phyloP scores from a whole-genome alignment of 2,329 filamentous ascomycete species.

The Teratosphaeria pseudoeucalypti region DNA sequence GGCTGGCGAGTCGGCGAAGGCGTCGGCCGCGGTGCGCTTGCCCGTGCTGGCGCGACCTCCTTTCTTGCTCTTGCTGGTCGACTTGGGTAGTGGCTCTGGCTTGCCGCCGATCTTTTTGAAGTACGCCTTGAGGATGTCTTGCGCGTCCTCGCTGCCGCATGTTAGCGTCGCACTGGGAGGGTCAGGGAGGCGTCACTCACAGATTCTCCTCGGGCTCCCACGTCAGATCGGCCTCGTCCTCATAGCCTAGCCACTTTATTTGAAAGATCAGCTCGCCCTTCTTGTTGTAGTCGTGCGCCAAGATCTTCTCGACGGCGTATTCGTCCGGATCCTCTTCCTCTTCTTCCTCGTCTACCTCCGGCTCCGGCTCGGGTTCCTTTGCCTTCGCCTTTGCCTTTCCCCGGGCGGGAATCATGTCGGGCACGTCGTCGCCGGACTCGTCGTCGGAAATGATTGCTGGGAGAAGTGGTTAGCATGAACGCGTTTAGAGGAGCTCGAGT shows the following conservation, averaged over 20 bases:
- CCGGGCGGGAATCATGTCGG: conserved; percentile 8
- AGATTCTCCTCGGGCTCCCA: conserved; percentile 73
- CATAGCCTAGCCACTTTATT: conserved; percentile 75
- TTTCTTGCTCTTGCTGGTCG: conserved; percentile 18
- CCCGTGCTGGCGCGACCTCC: conserved; percentile 2
- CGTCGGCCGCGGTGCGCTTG: conserved; percentile 14
- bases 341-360: conserved; percentile 28
- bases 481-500: neutral
- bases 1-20: conserved; percentile 17
- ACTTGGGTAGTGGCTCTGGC: conserved; percentile 23
- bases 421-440: conserved; percentile 20
- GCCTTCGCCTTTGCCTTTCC: conserved; percentile 14
- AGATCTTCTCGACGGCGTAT: conserved; percentile 65
- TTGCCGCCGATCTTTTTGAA: conserved; percentile 53
- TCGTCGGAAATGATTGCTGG: conserved; percentile 24
- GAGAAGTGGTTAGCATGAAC: neutral
- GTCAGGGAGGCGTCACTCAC: conserved; percentile 23
- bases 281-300: conserved; percentile 52
- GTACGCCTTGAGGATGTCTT: conserved; percentile 54
- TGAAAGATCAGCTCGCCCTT: conserved; percentile 50
- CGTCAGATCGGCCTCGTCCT: conserved; percentile 58
- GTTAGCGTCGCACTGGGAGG: neutral
- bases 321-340: conserved; percentile 44
- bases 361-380: conserved; percentile 19
- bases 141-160: conserved; percentile 26